Evolutionary conservation across 768 basidiomycete species (phyloP).

Genomic region (Porphyrellus cyaneotinctus): DNA sequence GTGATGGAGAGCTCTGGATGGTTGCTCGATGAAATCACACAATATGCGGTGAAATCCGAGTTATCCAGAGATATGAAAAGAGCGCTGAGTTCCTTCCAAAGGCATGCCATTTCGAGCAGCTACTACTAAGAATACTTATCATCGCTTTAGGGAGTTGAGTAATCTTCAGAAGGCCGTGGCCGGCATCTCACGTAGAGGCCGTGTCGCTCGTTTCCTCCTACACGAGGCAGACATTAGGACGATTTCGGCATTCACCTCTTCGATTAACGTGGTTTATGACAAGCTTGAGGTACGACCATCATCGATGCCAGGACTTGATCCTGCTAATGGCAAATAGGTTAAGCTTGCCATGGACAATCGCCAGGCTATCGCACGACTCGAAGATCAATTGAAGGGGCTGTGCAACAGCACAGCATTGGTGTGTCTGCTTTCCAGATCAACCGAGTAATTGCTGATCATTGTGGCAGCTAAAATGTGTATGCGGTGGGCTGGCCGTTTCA

Average conservation of each 20-base stretch:
- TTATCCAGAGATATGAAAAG: constrained; percentile 3
- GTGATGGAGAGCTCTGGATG: constrained; percentile 14
- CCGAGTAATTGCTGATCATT: not conserved
- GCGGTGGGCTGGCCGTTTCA: not conserved
- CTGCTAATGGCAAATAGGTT: constrained; percentile 4
- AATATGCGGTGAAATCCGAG: not conserved
- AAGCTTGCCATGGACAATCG: constrained; percentile 12
- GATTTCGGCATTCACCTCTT: constrained; percentile 6
- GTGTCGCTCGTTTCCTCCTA: constrained; percentile 6
- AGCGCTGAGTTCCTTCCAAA: constrained; percentile 1
- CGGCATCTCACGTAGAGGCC: constrained; percentile 1
- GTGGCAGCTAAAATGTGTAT: constrained; percentile 9
- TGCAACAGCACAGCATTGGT: not conserved
- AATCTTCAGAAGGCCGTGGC: constrained; percentile 6
- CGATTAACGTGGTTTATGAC: constrained; percentile 8
- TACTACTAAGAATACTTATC: not conserved
- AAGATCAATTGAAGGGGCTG: constrained; percentile 6
- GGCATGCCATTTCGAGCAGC: not conserved
- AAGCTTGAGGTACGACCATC: constrained; percentile 3
- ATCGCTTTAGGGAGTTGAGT: constrained; percentile 4
- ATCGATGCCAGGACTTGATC: not conserved
- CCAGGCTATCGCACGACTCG: constrained; percentile 5
- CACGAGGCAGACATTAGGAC: constrained; percentile 7
- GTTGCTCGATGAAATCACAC: constrained; percentile 11
- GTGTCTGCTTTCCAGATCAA: not conserved